Percentiles rank a stretch among this genome's conserved stretches.
These are phyloP conservation scores for Debaryomyces psychrophilus DNA, from an alignment of 1,139 yeast species.

Conservation along the genomic window DNA sequence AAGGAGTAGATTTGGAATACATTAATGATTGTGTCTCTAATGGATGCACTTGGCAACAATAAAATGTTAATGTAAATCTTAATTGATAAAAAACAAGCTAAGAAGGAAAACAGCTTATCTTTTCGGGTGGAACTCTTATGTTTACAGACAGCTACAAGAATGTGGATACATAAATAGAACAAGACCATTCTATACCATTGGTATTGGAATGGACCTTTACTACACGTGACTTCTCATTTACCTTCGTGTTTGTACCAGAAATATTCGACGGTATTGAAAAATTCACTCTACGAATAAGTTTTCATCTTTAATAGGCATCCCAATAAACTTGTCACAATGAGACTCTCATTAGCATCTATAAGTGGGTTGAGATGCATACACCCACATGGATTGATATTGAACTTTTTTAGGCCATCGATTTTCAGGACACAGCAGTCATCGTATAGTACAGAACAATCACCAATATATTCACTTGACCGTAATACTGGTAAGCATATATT, in stretches of 20 bases:
- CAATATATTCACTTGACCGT: constrained; percentile 26
- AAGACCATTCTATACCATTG: neutral
- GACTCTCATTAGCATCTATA: constrained; percentile 7
- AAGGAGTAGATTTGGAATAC: no score
- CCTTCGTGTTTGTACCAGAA: neutral
- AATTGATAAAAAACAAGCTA: no score
- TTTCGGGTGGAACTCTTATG: no score
- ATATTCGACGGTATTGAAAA: constrained; percentile 6
- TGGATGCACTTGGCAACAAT: no score
- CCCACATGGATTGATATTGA: neutral
- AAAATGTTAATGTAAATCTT: no score
- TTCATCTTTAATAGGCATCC: neutral
- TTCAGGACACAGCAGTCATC: constrained; percentile 6
- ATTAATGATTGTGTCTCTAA: no score
- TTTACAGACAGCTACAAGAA: no score
- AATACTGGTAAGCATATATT: constrained; percentile 53
- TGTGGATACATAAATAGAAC: no score
- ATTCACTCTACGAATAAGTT: constrained; percentile 4
- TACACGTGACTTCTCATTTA: neutral
- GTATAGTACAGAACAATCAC: constrained; percentile 10
- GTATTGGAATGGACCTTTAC: neutral
- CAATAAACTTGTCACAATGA: constrained; percentile 1
- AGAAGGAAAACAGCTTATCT: no score
- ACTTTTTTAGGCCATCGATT: constrained; percentile 5
- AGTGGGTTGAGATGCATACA: constrained; percentile 4